Conservation (phyloP, 2,329 filamentous ascomycete genomes). For the Talaromyces sp. region DNA sequence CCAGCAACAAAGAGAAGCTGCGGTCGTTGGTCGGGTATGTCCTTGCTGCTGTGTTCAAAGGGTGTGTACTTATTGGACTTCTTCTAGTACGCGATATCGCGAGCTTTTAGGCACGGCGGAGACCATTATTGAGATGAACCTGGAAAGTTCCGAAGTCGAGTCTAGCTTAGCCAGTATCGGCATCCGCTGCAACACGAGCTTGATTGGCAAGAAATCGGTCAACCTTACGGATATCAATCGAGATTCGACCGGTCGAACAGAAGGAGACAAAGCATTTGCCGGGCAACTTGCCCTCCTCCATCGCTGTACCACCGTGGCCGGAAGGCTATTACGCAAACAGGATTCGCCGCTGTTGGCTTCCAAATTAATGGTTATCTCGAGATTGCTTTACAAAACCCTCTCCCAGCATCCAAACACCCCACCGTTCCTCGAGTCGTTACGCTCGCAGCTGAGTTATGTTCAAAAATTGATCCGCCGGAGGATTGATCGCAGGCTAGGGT, state of each 20-base stretch:
- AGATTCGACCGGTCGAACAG: constrained; percentile 33
- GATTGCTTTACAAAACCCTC: constrained; percentile 71
- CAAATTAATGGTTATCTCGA: constrained; percentile 71
- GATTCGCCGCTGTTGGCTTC: constrained; percentile 55
- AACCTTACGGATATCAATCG: constrained; percentile 52
- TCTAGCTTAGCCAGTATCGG: constrained; percentile 68
- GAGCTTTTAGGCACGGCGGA: constrained; percentile 89
- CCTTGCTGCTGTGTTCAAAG: background rate
- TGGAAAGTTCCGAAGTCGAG: constrained; percentile 71
- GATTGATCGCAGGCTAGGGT: constrained; percentile 55
- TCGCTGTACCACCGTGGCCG: constrained; percentile 52
- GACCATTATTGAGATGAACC: constrained; percentile 85
- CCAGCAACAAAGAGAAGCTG: constrained; percentile 63
- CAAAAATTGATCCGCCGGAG: constrained; percentile 62
- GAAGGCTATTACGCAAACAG: constrained; percentile 51
- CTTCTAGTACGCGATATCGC: constrained; percentile 65
- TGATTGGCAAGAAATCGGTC: constrained; percentile 62
- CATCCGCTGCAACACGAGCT: constrained; percentile 67
- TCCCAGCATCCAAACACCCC: constrained; percentile 49
- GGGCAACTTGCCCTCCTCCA: constrained; percentile 58
- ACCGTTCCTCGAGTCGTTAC: constrained; percentile 59
- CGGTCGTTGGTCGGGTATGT: constrained; percentile 62
- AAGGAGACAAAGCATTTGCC: constrained; percentile 47
- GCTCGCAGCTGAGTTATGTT: constrained; percentile 60
- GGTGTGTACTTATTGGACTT: constrained; percentile 3